These are phyloP conservation scores for Diaporthe sp. DNA, from an alignment of 2,329 filamentous ascomycete genomes.

Conservation along the genomic window DNA sequence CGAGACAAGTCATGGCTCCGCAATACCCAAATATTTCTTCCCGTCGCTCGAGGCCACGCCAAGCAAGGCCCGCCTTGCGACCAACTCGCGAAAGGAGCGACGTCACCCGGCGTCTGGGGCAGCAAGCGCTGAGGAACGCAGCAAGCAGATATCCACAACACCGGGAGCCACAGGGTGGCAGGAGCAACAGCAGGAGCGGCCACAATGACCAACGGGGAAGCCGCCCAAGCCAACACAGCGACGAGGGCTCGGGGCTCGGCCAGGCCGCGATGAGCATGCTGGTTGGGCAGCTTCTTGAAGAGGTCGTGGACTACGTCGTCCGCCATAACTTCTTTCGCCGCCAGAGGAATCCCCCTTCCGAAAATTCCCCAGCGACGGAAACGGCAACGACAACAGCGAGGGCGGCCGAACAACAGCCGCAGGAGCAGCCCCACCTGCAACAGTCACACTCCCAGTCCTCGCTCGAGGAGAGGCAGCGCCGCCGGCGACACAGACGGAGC, in stretches of 20 bases:
- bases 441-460: constrained; percentile 25
- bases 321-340: constrained; percentile 34
- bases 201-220: neutral
- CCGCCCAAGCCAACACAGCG: neutral
- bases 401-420: neutral
- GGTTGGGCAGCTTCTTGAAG: constrained; percentile 21
- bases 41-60: constrained; percentile 24
- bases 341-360: neutral
- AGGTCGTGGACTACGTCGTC: constrained; percentile 22
- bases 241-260: neutral
- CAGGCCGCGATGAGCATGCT: constrained; percentile 21
- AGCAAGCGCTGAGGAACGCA: constrained; percentile 15
- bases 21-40: constrained; percentile 1
- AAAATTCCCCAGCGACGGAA: neutral
- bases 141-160: constrained; percentile 8
- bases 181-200: neutral
- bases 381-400: neutral
- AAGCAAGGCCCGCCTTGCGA: constrained; percentile 2
- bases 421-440: neutral
- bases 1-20: neutral
- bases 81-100: constrained; percentile 27
- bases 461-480: constrained; percentile 15
- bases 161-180: neutral
- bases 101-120: constrained; percentile 17
- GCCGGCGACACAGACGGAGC: constrained; percentile 14